phyloP scores from a whole-genome alignment of 495 filamentous ascomycete genomes.

The Annulohypoxylon moriforme region DNA sequence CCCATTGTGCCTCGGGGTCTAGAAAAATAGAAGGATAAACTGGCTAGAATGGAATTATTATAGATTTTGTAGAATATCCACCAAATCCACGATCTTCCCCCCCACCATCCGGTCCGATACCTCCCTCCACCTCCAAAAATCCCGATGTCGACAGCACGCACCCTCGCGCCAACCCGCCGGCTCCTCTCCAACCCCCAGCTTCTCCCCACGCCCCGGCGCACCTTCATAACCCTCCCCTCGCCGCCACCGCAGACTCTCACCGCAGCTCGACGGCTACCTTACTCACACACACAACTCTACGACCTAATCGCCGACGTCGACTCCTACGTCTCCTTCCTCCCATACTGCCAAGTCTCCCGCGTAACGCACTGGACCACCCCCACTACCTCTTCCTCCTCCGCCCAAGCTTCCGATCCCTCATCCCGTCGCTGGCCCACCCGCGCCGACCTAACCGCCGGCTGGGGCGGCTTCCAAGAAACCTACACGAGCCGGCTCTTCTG shows the following conservation, averaged over 20 bases:
- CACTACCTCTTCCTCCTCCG: constrained; percentile 35
- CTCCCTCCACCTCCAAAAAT: constrained; percentile 5
- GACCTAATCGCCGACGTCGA: constrained; percentile 83
- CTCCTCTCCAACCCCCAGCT: background rate
- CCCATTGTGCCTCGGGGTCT: constrained; percentile 2
- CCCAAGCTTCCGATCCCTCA: too few relatives aligned
- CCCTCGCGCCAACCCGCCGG: background rate
- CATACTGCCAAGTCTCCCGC: constrained; percentile 78
- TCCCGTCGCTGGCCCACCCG: constrained; percentile 70
- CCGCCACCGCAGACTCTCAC: constrained; percentile 65
- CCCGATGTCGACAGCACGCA: constrained; percentile 32
- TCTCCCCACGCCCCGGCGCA: constrained; percentile 26
- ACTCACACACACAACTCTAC: constrained; percentile 77
- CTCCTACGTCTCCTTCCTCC: constrained; percentile 83
- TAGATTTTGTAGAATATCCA: background rate
- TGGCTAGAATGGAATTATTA: constrained; percentile 16
- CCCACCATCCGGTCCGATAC: background rate
- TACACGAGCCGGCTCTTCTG: constrained; percentile 84
- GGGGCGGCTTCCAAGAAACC: constrained; percentile 80
- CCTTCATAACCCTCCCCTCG: constrained; percentile 56
- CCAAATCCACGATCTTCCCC: background rate
- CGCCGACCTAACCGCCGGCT: constrained; percentile 86
- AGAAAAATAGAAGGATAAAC: constrained; percentile 5
- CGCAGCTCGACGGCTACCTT: constrained; percentile 83
- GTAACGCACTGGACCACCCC: constrained; percentile 71